Conservation (phyloP, 768 basidiomycete species). For the Boletus rufocinnamomeus region DNA sequence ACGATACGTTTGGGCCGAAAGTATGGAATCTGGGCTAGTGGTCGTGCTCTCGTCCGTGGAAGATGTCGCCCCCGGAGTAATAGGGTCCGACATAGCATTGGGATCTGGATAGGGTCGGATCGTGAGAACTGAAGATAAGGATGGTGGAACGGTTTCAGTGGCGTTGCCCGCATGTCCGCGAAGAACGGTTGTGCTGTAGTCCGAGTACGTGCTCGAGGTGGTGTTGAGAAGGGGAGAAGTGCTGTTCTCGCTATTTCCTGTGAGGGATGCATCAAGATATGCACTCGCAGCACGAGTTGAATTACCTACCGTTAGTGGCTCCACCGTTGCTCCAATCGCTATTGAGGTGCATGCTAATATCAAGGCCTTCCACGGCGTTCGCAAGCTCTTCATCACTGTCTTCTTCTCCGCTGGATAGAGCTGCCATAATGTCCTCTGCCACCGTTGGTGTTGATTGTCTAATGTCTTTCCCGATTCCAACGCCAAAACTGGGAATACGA, state of each 20-base stretch:
- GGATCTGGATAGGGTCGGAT: conserved; percentile 59
- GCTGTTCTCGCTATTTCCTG: conserved; percentile 44
- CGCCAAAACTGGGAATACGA: conserved; percentile 87
- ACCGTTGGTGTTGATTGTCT: conserved; percentile 36
- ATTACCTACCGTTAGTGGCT: conserved; percentile 35
- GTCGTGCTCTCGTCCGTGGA: conserved; percentile 36
- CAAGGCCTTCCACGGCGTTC: conserved; percentile 57
- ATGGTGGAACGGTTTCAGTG: conserved; percentile 46
- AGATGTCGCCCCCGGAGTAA: conserved; percentile 39
- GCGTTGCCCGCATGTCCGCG: conserved; percentile 46
- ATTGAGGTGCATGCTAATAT: conserved; percentile 48
- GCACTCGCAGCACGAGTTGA: conserved; percentile 6
- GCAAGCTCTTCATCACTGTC: conserved; percentile 67
- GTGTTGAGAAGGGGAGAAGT: conserved; percentile 57
- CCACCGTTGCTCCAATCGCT: conserved; percentile 45
- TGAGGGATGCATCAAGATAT: conserved; percentile 16
- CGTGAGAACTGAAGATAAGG: conserved; percentile 73
- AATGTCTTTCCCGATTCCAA: conserved; percentile 66
- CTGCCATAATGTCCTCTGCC: conserved; percentile 38
- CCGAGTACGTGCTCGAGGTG: conserved; percentile 47
- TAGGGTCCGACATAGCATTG: conserved; percentile 43
- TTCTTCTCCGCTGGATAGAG: conserved; percentile 48
- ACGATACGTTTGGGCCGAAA: conserved; percentile 63
- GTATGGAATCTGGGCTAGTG: conserved; percentile 46
- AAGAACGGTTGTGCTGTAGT: conserved; percentile 73